These are phyloP conservation scores for Albizia julibrissin DNA, from an alignment of 306 rosid genomes.

Conservation along the genomic window DNA sequence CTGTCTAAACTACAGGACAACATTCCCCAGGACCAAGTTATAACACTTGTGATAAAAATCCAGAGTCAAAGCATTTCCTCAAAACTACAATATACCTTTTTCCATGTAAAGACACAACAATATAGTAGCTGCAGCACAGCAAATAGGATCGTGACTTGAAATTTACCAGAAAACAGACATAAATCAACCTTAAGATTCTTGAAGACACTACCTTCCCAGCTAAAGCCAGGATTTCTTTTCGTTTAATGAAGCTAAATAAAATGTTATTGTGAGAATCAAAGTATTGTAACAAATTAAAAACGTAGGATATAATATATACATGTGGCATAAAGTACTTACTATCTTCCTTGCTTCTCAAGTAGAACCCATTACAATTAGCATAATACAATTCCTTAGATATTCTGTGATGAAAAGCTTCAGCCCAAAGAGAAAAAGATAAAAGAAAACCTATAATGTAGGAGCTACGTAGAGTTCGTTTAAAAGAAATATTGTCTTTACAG, in stretches of 20 bases:
- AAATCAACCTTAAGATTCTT: conserved; percentile 7
- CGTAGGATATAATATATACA: background rate
- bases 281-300: background rate
- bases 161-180: background rate
- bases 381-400: background rate
- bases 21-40: background rate
- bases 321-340: background rate
- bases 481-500: background rate
- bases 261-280: background rate
- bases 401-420: conserved; percentile 26
- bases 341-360: background rate
- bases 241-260: background rate
- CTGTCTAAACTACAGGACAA: background rate
- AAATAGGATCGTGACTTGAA: background rate
- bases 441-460: conserved; percentile 8
- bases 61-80: background rate
- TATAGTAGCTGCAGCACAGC: background rate
- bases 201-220: conserved; percentile 5
- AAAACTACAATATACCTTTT: background rate
- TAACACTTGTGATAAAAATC: background rate
- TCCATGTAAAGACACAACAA: conserved; percentile 6
- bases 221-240: background rate
- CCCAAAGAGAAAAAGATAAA: background rate
- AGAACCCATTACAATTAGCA: background rate
- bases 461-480: background rate